Percentiles rank a stretch among this genome's conserved stretches.
These are phyloP conservation scores for Talaromyces pinophilus DNA, from an alignment of 2,329 filamentous ascomycete species.

Conservation along the genomic window DNA sequence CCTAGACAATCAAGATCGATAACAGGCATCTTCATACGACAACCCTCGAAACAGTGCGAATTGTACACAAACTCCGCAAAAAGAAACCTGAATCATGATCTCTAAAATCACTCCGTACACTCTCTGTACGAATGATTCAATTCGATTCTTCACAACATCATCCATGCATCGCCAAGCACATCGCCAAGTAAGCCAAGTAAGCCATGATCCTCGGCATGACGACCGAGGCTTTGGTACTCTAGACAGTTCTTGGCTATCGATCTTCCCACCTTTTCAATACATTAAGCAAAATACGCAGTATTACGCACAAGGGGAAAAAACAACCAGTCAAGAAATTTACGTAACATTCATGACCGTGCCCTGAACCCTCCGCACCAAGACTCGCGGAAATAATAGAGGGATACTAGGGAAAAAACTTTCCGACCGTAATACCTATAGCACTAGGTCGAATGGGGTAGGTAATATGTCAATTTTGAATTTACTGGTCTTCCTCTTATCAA, in stretches of 20 bases:
- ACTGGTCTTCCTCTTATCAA: neutral
- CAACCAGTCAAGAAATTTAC: neutral
- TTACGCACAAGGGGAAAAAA: neutral
- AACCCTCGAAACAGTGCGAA: neutral
- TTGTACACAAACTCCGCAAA: neutral
- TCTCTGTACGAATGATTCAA: neutral
- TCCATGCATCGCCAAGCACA: neutral
- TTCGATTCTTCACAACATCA: neutral
- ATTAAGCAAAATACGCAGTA: no score
- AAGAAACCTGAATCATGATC: neutral
- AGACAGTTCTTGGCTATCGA: neutral
- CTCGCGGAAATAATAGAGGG: no score
- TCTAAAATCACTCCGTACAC: neutral
- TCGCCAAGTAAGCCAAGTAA: neutral
- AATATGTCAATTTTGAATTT: neutral
- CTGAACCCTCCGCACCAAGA: no score
- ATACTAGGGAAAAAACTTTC: no score
- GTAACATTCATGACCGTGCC: neutral
- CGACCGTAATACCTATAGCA: neutral
- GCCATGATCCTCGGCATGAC: conserved; percentile 7
- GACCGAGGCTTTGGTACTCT: neutral
- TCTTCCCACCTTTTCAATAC: no score
- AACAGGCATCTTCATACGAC: neutral
- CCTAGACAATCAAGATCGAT: neutral
- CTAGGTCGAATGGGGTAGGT: neutral